Percentiles rank a stretch among this genome's conserved stretches.
Evolutionary conservation across 2,329 filamentous ascomycete species (phyloP).

Genomic region (Stagonosporopsis chrysanthemi): DNA sequence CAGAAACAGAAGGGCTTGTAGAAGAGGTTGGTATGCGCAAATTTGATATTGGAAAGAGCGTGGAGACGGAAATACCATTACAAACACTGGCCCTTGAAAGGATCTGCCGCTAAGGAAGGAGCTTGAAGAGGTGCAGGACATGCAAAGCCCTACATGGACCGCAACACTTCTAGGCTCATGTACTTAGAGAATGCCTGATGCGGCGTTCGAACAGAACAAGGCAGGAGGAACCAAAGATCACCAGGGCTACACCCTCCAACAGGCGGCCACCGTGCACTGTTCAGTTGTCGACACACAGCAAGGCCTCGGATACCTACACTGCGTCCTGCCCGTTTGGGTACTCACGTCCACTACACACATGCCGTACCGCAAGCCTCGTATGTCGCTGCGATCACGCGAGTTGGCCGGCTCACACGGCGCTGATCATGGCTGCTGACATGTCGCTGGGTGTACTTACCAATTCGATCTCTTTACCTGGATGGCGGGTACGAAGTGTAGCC

Average conservation of each 20-base stretch:
- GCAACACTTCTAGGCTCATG: not conserved
- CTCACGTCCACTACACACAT: conserved; percentile 2
- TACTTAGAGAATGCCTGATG: not conserved
- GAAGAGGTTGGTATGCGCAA: not conserved
- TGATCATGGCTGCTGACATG: conserved; percentile 2
- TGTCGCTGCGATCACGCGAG: conserved; percentile 6
- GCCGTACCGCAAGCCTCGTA: conserved; percentile 8
- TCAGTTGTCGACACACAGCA: not conserved
- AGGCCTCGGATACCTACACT: not conserved
- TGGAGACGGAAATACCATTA: not conserved
- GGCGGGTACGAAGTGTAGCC: conserved; percentile 7
- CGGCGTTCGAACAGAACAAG: not conserved
- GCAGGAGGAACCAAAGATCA: not conserved
- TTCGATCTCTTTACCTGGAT: conserved; percentile 5
- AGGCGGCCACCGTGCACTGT: not conserved
- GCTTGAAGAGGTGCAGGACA: not conserved
- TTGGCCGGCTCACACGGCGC: not conserved
- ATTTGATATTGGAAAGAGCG: not conserved
- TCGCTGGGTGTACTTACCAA: not conserved
- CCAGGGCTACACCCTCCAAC: not conserved
- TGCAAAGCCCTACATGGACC: not conserved
- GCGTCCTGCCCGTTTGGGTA: conserved; percentile 10
- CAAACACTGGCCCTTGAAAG: not conserved
- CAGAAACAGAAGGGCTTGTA: conserved; percentile 4
- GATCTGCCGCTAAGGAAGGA: not conserved